These are phyloP conservation scores for Lophium mytilinum DNA, from an alignment of 495 filamentous ascomycete species.

Conservation along the genomic window DNA sequence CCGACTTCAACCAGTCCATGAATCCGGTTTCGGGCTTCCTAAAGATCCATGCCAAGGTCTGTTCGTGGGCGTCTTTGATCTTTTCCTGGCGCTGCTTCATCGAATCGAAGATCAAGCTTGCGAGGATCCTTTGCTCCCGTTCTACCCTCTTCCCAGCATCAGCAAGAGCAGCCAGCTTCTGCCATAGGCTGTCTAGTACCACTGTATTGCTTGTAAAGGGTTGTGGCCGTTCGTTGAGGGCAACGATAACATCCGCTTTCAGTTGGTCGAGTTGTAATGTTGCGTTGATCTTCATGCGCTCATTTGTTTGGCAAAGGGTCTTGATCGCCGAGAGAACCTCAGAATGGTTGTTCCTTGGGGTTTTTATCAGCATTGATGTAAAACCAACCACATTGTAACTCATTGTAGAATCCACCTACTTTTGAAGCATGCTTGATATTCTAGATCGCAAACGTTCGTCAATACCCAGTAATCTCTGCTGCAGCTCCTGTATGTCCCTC, in stretches of 20 bases:
- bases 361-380: background rate
- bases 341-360: background rate
- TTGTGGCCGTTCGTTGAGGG: background rate
- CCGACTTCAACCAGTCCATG: conserved; percentile 28
- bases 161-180: background rate
- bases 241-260: background rate
- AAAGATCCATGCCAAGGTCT: conserved; percentile 33
- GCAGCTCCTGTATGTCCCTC: background rate
- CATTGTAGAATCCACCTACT: background rate
- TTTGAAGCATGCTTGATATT: background rate
- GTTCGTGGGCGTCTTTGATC: conserved; percentile 17
- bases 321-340: too few relatives aligned
- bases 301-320: background rate
- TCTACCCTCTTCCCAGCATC: background rate
- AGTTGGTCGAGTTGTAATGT: background rate
- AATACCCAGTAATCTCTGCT: too few relatives aligned
- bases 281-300: background rate
- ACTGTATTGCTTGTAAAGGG: background rate
- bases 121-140: conserved; percentile 4
- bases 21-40: conserved; percentile 24
- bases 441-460: too few relatives aligned
- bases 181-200: background rate
- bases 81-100: conserved; percentile 7
- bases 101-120: conserved; percentile 21
- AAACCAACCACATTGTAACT: background rate